Evolutionary conservation across 1,139 yeast genomes (phyloP).

Genomic region (Diutina sp.): DNA sequence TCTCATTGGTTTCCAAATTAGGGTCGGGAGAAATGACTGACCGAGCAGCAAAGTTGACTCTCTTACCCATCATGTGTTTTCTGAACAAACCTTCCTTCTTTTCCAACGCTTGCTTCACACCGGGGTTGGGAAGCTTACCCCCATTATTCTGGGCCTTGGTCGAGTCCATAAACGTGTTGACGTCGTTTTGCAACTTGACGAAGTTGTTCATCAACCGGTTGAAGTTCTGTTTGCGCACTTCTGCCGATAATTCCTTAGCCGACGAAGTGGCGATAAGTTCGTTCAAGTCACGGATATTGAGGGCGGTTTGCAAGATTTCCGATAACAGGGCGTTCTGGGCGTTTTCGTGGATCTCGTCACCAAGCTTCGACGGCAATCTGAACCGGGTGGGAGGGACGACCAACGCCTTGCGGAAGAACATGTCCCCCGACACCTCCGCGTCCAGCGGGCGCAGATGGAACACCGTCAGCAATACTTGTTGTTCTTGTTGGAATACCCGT

Average conservation of each 20-base stretch:
- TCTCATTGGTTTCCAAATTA: constrained; percentile 91
- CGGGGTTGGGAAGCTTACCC: constrained; percentile 74
- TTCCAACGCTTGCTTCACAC: constrained; percentile 94
- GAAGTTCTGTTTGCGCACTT: constrained; percentile 60
- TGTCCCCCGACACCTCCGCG: constrained; percentile 55
- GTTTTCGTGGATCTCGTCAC: constrained; percentile 93
- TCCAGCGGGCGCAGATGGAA: constrained; percentile 71
- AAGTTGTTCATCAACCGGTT: constrained; percentile 90
- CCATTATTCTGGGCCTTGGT: constrained; percentile 66
- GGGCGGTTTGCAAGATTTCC: constrained; percentile 64
- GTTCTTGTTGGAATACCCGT: constrained; percentile 65
- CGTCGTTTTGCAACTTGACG: constrained; percentile 90
- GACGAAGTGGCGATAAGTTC: constrained; percentile 51
- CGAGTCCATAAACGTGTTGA: constrained; percentile 85
- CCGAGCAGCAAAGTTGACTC: constrained; percentile 98
- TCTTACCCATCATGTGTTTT: constrained; percentile 99
- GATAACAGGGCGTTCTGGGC: constrained; percentile 82
- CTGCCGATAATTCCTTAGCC: constrained; percentile 46
- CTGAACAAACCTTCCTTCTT: constrained; percentile 98
- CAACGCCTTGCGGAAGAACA: constrained; percentile 78
- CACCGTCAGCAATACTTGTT: constrained; percentile 40
- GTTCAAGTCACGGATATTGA: constrained; percentile 78
- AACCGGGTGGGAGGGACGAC: constrained; percentile 96
- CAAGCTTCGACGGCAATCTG: constrained; percentile 91
- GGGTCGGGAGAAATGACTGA: constrained; percentile 99